Conservation (phyloP, 257 asterid species). For the Jacaranda copaia region DNA sequence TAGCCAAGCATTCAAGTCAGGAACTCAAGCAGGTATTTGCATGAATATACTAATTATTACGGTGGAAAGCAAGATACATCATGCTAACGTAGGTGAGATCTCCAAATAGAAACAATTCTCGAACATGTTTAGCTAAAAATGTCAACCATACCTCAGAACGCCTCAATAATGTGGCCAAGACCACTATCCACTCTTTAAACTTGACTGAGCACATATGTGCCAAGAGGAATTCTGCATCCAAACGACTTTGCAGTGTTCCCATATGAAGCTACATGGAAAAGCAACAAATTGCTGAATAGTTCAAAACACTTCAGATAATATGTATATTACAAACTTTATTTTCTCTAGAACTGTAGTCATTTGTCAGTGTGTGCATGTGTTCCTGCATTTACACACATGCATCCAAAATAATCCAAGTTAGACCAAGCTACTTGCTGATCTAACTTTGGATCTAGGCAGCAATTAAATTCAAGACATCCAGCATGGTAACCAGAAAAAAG, state of each 20-base stretch:
- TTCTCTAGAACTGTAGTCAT: slow-evolving; percentile 6
- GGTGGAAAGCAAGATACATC: background rate
- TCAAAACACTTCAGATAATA: background rate
- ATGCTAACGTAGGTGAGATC: background rate
- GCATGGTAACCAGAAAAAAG: background rate
- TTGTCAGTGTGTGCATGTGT: slow-evolving; percentile 11
- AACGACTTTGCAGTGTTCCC: slow-evolving; percentile 91
- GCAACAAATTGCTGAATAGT: slow-evolving; percentile 31
- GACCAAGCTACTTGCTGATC: slow-evolving; percentile 19
- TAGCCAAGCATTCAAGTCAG: background rate
- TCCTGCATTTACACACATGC: slow-evolving; percentile 6
- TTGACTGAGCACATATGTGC: slow-evolving; percentile 98
- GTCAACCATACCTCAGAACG: slow-evolving; percentile 80
- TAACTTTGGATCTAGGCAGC: slow-evolving; percentile 8
- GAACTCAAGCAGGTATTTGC: slow-evolving; percentile 20
- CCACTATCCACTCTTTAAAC: slow-evolving; percentile 98
- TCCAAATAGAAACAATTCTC: background rate
- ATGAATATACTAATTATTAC: background rate
- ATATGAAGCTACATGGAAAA: slow-evolving; percentile 76
- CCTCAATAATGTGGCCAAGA: slow-evolving; percentile 95
- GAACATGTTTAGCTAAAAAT: slow-evolving; percentile 18
- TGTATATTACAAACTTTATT: background rate
- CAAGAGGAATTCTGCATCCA: slow-evolving; percentile 97
- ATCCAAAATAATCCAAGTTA: slow-evolving; percentile 7
- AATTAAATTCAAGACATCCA: background rate